phyloP scores from a whole-genome alignment of 2,329 filamentous ascomycete genomes.

The Xylaria sp. region DNA sequence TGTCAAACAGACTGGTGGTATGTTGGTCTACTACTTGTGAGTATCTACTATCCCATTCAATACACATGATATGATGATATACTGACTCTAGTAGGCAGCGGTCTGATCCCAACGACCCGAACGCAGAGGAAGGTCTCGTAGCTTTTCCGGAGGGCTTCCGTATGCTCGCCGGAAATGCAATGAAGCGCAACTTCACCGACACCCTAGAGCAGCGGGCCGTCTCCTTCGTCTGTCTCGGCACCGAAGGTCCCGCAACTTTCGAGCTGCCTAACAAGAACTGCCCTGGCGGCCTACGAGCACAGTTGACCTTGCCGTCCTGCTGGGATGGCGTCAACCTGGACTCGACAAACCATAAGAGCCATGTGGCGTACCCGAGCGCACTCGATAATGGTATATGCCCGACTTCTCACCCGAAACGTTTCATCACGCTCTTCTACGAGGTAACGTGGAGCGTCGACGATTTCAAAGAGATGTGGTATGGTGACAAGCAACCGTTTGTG shows the following conservation, averaged over 20 bases:
- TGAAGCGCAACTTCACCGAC: constrained; percentile 43
- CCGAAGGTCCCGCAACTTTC: constrained; percentile 41
- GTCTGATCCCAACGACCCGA: constrained; percentile 34
- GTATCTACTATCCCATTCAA: constrained; percentile 11
- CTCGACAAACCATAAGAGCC: constrained; percentile 48
- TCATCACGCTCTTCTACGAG: constrained; percentile 57
- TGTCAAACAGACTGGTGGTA: constrained; percentile 40
- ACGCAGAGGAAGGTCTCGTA: constrained; percentile 43
- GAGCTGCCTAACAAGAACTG: constrained; percentile 52
- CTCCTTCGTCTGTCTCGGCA: constrained; percentile 50
- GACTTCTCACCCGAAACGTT: constrained; percentile 44
- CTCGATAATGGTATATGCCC: constrained; percentile 48
- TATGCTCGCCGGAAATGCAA: constrained; percentile 59
- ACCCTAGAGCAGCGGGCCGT: constrained; percentile 46
- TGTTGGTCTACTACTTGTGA: constrained; percentile 53
- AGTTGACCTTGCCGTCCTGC: constrained; percentile 56
- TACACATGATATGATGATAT: background rate
- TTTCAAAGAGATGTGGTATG: constrained; percentile 44
- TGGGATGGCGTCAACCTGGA: constrained; percentile 58
- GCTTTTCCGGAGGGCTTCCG: constrained; percentile 59
- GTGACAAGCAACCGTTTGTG: constrained; percentile 45
- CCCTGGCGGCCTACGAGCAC: constrained; percentile 44
- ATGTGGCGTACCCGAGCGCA: constrained; percentile 48
- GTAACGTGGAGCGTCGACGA: constrained; percentile 49
- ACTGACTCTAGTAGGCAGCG: constrained; percentile 31